Evolutionary conservation across 345 rosid genomes (phyloP), one percentile per base, ranked within the genome.

Genomic region (Sonneratia alba): DNA sequence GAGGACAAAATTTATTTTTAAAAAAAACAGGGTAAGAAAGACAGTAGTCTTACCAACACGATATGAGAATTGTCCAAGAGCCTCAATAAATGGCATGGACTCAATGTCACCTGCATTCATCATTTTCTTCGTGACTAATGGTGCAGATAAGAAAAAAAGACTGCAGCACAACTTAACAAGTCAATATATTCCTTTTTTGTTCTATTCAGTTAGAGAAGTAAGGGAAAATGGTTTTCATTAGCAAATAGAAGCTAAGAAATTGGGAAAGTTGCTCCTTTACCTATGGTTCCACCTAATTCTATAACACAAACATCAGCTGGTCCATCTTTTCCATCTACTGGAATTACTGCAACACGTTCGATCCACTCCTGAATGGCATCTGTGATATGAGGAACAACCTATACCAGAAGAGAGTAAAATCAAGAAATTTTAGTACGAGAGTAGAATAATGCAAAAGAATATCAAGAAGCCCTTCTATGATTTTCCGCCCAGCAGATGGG

Each of bases 291-390:
- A 66, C 99, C 99, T 76, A 95, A 84, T 84, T 95, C 99, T 48
- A 95, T 95, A 73, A 95, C 96, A 82, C 99, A 92, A 74, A 95
- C 96, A 87, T 95, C 99, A 48, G 98, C 88, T 48, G 97, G 90
- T 64, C 88, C 92, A 16, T 87, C 87, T 77, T 86, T 72, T 71
- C 96, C 99, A 72, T 92, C 98, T 0, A 95, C 99, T 1, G 98
- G 96, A 70, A 95, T 80, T 75, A 36, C 43, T 24, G 97, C 97
- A 8, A 85, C 97, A n/a, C 92, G 82, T 76, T 92, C 97, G 63
- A 95, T 95, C 99, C 99, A 88, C 61, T 90, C 96, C 78, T 95
- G 98, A 84, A 95, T 95, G 69, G 96, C 97, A 82, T 90, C 91
- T 19, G 99, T 95, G 63, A 95, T 80, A 79, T 95, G 99, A 75